Percentiles rank a stretch among this genome's conserved stretches.
Conservation (phyloP, 495 filamentous ascomycete genomes). For the Trichoderma erinaceum region DNA sequence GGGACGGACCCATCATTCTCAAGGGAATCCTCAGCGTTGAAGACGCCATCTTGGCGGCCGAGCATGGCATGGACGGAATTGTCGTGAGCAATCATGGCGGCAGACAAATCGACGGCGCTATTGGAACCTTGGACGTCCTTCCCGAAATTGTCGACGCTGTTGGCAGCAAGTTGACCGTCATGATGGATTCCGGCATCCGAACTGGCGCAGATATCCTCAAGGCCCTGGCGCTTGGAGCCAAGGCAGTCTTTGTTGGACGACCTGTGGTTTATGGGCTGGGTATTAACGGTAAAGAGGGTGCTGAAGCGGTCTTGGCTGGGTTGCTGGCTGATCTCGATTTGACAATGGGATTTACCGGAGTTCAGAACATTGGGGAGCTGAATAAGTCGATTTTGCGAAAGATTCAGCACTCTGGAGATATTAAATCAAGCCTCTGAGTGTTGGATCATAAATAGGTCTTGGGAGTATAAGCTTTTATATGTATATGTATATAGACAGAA, state of each 20-base stretch:
- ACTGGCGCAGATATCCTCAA: slow-evolving; percentile 45
- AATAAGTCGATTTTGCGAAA: slow-evolving; percentile 45
- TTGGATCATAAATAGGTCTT: neutral
- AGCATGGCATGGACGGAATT: slow-evolving; percentile 32
- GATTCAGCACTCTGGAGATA: slow-evolving; percentile 49
- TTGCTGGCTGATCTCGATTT: slow-evolving; percentile 57
- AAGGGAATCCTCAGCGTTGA: slow-evolving; percentile 35
- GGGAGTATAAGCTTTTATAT: too few relatives aligned
- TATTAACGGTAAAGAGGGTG: slow-evolving; percentile 51
- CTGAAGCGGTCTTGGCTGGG: slow-evolving; percentile 50
- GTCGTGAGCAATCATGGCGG: slow-evolving; percentile 38
- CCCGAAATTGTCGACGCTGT: slow-evolving; percentile 45
- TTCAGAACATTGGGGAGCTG: slow-evolving; percentile 47
- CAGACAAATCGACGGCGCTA: slow-evolving; percentile 42
- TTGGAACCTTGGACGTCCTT: slow-evolving; percentile 38
- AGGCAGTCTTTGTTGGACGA: slow-evolving; percentile 46
- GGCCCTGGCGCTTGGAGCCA: slow-evolving; percentile 48
- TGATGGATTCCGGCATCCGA: slow-evolving; percentile 46
- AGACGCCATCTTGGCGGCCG: slow-evolving; percentile 31
- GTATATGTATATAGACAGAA: too few relatives aligned
- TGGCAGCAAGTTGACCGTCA: slow-evolving; percentile 35
- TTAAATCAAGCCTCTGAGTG: slow-evolving; percentile 27
- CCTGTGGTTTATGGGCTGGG: slow-evolving; percentile 44
- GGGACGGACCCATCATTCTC: slow-evolving; percentile 55
- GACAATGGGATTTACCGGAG: slow-evolving; percentile 53